phyloP scores from a whole-genome alignment of 1,284 basidiomycete genomes.

The Pseudozyma thailandica region DNA sequence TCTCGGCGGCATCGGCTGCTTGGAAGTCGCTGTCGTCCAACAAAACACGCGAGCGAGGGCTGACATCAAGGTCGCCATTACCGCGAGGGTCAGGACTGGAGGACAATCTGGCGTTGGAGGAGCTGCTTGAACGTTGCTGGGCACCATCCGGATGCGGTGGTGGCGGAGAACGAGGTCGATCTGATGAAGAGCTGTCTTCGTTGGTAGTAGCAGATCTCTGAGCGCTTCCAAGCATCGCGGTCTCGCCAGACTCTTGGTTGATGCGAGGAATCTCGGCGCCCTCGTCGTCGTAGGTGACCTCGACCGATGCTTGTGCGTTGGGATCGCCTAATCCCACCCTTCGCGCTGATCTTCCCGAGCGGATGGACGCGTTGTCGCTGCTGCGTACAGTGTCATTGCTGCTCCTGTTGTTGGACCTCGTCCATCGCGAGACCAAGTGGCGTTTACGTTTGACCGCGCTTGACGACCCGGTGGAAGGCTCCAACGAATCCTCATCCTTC shows the following conservation, averaged over 20 bases:
- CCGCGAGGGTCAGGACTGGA: slow-evolving; percentile 6
- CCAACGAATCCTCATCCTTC: slow-evolving; percentile 27
- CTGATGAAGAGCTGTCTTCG: background rate
- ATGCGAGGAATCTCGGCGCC: slow-evolving; percentile 2
- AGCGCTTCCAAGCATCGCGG: slow-evolving; percentile 1
- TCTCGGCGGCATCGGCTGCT: slow-evolving; percentile 49
- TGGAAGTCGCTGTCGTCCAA: slow-evolving; percentile 51
- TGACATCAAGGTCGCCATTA: slow-evolving; percentile 4
- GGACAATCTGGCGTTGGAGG: slow-evolving; percentile 8
- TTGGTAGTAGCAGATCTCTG: slow-evolving; percentile 1
- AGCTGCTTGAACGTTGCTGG: background rate
- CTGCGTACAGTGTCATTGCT: slow-evolving; percentile 33
- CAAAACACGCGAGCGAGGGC: slow-evolving; percentile 7
- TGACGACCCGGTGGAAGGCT: slow-evolving; percentile 43
- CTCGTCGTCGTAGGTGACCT: slow-evolving; percentile 36
- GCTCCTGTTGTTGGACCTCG: slow-evolving; percentile 14
- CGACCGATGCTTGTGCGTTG: slow-evolving; percentile 18
- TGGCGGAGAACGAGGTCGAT: slow-evolving; percentile 32
- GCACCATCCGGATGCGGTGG: slow-evolving; percentile 39
- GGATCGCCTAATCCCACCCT: slow-evolving; percentile 24
- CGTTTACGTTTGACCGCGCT: slow-evolving; percentile 37
- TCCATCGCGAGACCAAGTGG: slow-evolving; percentile 44
- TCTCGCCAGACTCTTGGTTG: background rate
- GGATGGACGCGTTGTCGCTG: slow-evolving; percentile 33
- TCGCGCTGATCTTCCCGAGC: slow-evolving; percentile 24